Evolutionary conservation across 106 monocot genomes (phyloP).

Genomic region (Ottelia alismoides): DNA sequence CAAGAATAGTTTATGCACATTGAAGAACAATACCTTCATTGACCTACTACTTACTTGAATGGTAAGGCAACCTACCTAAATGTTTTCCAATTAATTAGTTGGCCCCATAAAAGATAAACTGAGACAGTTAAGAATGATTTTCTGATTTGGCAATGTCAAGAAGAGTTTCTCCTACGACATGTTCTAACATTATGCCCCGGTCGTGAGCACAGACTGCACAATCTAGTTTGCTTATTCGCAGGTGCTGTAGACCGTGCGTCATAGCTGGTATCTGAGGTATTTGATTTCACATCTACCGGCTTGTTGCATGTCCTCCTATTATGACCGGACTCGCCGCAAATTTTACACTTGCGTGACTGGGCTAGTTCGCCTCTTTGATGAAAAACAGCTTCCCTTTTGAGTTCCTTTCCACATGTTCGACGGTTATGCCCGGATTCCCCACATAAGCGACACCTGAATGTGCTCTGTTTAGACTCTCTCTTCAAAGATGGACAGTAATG

Average conservation of each 20-base stretch:
- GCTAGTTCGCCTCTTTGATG: constrained; percentile 1
- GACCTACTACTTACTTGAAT: no score
- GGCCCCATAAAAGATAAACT: no score
- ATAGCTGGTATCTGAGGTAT: constrained; percentile 2
- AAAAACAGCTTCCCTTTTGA: constrained; percentile 6
- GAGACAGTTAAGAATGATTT: no score
- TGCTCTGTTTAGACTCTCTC: constrained; percentile 10
- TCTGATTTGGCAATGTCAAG: no score
- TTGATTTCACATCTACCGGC: not conserved
- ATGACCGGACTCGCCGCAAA: constrained; percentile 41
- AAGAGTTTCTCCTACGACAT: constrained; percentile 32
- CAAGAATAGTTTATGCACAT: no score
- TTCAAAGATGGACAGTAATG: constrained; percentile 38
- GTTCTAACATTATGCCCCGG: constrained; percentile 49
- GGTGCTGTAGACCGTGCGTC: not conserved
- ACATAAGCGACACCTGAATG: constrained; percentile 33
- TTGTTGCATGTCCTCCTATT: constrained; percentile 34
- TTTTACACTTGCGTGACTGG: constrained; percentile 16
- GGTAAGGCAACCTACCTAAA: no score
- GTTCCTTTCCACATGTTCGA: constrained; percentile 33
- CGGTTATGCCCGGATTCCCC: constrained; percentile 45
- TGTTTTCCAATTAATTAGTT: no score
- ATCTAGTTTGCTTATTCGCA: constrained; percentile 21
- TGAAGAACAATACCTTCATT: no score
- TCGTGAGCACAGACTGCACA: constrained; percentile 29